Conservation (phyloP, 1,284 basidiomycete genomes). For the Amylostereum areolatum region DNA sequence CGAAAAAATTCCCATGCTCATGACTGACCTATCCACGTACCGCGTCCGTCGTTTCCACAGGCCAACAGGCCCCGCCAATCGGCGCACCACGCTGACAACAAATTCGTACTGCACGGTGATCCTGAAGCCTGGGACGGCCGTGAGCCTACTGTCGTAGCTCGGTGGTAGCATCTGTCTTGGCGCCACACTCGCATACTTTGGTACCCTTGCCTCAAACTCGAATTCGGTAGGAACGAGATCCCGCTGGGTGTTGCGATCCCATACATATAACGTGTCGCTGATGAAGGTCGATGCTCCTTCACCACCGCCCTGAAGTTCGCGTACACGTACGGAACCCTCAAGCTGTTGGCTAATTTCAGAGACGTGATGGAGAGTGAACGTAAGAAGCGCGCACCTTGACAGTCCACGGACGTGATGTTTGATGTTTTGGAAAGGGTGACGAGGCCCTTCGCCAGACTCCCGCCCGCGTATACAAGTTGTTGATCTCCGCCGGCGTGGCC, state of each 20-base stretch:
- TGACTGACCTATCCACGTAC: slow-evolving; percentile 3
- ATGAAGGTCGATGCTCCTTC: background rate
- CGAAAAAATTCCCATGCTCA: background rate
- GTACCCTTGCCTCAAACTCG: slow-evolving; percentile 5
- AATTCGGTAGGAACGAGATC: slow-evolving; percentile 5
- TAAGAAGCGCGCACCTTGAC: slow-evolving; percentile 8
- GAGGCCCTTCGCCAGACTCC: slow-evolving; percentile 14
- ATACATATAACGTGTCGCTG: slow-evolving; percentile 6
- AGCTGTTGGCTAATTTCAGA: slow-evolving; percentile 5
- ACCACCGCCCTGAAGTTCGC: slow-evolving; percentile 10
- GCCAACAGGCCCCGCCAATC: slow-evolving; percentile 1
- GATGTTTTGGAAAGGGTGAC: slow-evolving; percentile 15
- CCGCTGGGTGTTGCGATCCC: slow-evolving; percentile 1
- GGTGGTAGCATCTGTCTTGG: slow-evolving; percentile 8
- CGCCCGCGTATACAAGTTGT: slow-evolving; percentile 16
- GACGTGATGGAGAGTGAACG: background rate
- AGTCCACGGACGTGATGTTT: slow-evolving; percentile 12
- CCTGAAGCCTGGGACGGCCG: slow-evolving; percentile 9
- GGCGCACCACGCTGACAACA: slow-evolving; percentile 7
- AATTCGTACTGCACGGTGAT: slow-evolving; percentile 9
- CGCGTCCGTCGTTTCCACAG: slow-evolving; percentile 4
- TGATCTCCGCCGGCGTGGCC: slow-evolving; percentile 13
- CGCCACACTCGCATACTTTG: background rate
- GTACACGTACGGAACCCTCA: slow-evolving; percentile 6
- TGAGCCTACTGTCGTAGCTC: slow-evolving; percentile 8